Evolutionary conservation across 768 basidiomycete species (phyloP), one percentile per base, ranked within the genome.

Genomic region (Leccinum sublutescens): DNA sequence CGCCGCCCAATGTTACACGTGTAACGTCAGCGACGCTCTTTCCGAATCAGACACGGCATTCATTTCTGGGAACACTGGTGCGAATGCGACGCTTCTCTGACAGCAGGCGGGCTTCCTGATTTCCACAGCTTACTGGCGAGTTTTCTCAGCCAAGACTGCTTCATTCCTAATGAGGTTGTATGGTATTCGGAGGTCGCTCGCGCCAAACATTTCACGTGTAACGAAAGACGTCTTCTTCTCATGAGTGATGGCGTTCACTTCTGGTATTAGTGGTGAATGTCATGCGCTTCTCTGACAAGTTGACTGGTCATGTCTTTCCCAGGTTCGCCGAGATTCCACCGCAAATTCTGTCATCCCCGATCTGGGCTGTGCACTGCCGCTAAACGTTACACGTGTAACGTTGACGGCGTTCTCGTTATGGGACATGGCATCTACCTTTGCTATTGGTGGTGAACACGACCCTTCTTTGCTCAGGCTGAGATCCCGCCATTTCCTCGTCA

Each of bases 131-230:
- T 51, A n/a, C 43, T 43, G 27, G 27, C 50, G 19, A 7, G 6
- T n/a, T 12, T 33, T 50, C 19, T 23, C 48, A 9, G 48, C 25
- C 9, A 29, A 50, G 25, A 50, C 27, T 50, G 15, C 12, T 25
- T 50, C 15, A 50, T 50, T 29, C 50, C 50, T 50, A n/a, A 51
- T 33, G 50, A 51, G 31, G 27, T 50, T 25, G 48, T 15, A 50
- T 45, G 19, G 43, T 19, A 11, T 45, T 45, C 19, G 43, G 43
- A 45, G 10, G 43, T 19, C 43, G 10, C 43, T 19, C 43, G 43
- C 64, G 66, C 70, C 59, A 66, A 52, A 64, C 59, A 60, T 70
- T 70, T 59, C 70, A 70, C 70, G 68, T 70, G 69, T 68, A 65
- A 70, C 66, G 66, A 62, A 19, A 57, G 45, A 61, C 25, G 50